These are phyloP conservation scores for Neonectria punicea DNA, from an alignment of 2,329 filamentous ascomycete species.

Conservation along the genomic window DNA sequence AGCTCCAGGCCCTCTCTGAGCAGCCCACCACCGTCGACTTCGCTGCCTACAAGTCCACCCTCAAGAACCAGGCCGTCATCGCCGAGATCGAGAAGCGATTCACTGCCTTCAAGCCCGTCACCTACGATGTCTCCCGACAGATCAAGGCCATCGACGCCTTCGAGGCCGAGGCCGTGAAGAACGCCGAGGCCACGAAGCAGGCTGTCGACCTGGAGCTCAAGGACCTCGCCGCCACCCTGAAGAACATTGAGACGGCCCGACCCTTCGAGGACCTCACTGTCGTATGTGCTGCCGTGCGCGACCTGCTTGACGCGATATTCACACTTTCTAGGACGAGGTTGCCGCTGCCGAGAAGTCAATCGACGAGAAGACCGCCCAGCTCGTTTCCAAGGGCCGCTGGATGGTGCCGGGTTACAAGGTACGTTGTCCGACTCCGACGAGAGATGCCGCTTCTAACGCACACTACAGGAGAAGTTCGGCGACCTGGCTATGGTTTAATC, in stretches of 20 bases:
- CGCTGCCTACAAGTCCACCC: constrained; percentile 85
- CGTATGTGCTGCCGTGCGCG: constrained; percentile 68
- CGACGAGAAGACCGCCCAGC: constrained; percentile 93
- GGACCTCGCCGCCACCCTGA: constrained; percentile 92
- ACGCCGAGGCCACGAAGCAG: constrained; percentile 95
- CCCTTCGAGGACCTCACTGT: constrained; percentile 98
- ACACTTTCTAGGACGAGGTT: constrained; percentile 81
- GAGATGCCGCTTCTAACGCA: constrained; percentile 55
- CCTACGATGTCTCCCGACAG: constrained; percentile 93
- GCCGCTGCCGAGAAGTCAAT: constrained; percentile 94
- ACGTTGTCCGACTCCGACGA: constrained; percentile 48
- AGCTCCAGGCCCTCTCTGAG: constrained; percentile 85
- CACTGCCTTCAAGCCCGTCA: constrained; percentile 87
- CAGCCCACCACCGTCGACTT: constrained; percentile 92
- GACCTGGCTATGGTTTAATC: constrained; percentile 93
- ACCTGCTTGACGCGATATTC: constrained; percentile 37
- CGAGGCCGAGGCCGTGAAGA: constrained; percentile 96
- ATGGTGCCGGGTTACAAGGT: constrained; percentile 99
- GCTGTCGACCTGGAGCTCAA: constrained; percentile 95
- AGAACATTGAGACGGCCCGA: constrained; percentile 96
- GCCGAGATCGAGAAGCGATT: constrained; percentile 98
- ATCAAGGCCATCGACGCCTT: constrained; percentile 98
- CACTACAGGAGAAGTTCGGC: constrained; percentile 92
- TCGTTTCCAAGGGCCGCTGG: constrained; percentile 99
- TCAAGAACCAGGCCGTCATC: constrained; percentile 96